Evolutionary conservation across 768 basidiomycete species (phyloP).

Genomic region (Dentipellis fragilis): DNA sequence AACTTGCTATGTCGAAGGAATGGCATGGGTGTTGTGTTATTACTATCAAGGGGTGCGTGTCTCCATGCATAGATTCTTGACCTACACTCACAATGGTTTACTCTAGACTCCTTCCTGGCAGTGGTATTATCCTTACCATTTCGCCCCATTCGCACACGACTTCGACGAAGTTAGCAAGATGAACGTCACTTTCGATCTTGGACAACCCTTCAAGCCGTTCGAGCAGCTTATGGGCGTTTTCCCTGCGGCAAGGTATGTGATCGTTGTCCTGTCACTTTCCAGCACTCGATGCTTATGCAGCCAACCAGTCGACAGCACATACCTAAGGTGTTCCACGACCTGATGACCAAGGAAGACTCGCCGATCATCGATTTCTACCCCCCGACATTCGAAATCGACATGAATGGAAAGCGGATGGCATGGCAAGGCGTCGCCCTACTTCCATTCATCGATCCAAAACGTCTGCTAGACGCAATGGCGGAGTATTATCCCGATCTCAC

Average conservation of each 20-base stretch:
- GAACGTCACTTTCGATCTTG: slow-evolving; percentile 69
- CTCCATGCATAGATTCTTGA: not conserved
- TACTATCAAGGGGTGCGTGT: slow-evolving; percentile 91
- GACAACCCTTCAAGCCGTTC: slow-evolving; percentile 91
- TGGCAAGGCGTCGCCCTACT: slow-evolving; percentile 98
- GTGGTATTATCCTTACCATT: slow-evolving; percentile 99
- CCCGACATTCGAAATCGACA: slow-evolving; percentile 84
- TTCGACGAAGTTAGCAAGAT: slow-evolving; percentile 73
- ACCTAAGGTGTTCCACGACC: slow-evolving; percentile 70
- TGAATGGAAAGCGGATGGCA: slow-evolving; percentile 99
- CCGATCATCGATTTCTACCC: slow-evolving; percentile 98
- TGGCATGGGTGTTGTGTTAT: slow-evolving; percentile 93
- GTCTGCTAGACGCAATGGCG: slow-evolving; percentile 79
- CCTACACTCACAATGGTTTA: slow-evolving; percentile 8
- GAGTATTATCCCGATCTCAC: slow-evolving; percentile 52
- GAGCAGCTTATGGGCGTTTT: slow-evolving; percentile 99
- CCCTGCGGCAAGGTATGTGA: slow-evolving; percentile 73
- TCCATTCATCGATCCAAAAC: slow-evolving; percentile 86
- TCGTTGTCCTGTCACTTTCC: not conserved
- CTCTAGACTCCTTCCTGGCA: slow-evolving; percentile 85
- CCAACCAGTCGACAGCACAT: slow-evolving; percentile 72
- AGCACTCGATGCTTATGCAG: not conserved
- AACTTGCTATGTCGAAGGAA: slow-evolving; percentile 81
- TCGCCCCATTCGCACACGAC: slow-evolving; percentile 95
- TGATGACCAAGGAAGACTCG: slow-evolving; percentile 83